These are phyloP conservation scores for Boeremia exigua DNA, from an alignment of 2,329 filamentous ascomycete genomes.

Conservation along the genomic window DNA sequence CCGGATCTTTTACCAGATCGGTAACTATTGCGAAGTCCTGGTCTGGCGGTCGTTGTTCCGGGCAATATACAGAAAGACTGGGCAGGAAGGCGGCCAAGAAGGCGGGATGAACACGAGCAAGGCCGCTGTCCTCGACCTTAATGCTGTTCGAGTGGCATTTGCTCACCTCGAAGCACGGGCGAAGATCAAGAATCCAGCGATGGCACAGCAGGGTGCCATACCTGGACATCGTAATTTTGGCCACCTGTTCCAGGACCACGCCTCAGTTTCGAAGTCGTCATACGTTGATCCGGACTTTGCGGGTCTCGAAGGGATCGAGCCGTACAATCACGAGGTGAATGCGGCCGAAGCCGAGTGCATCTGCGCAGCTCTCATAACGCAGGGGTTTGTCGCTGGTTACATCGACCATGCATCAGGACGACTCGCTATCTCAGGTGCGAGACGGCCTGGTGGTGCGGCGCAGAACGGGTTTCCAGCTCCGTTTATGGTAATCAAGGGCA, in stretches of 20 bases:
- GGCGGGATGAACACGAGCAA: constrained; percentile 52
- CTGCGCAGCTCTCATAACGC: constrained; percentile 76
- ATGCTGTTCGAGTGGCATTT: constrained; percentile 69
- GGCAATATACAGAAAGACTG: constrained; percentile 78
- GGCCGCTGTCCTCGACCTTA: constrained; percentile 76
- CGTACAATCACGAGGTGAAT: constrained; percentile 53
- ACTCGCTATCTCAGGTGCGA: constrained; percentile 83
- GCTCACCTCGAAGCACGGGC: constrained; percentile 67
- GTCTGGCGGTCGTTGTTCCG: constrained; percentile 85
- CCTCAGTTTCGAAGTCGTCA: constrained; percentile 43
- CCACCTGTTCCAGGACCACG: constrained; percentile 59
- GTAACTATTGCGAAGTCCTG: constrained; percentile 78
- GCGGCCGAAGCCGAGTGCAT: constrained; percentile 76
- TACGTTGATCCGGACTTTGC: constrained; percentile 57
- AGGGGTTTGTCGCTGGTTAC: constrained; percentile 83
- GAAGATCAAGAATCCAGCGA: constrained; percentile 32
- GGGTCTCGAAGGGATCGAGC: constrained; percentile 38
- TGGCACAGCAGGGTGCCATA: constrained; percentile 35
- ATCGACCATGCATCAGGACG: constrained; percentile 77
- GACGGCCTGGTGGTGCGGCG: constrained; percentile 59
- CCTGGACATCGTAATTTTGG: constrained; percentile 50
- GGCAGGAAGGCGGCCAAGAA: constrained; percentile 70
- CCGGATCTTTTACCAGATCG: constrained; percentile 76
- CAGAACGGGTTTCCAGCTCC: constrained; percentile 77
- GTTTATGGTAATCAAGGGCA: constrained; percentile 70